These are phyloP conservation scores for Venturia effusa DNA, from an alignment of 2,329 filamentous ascomycete genomes.

Conservation along the genomic window DNA sequence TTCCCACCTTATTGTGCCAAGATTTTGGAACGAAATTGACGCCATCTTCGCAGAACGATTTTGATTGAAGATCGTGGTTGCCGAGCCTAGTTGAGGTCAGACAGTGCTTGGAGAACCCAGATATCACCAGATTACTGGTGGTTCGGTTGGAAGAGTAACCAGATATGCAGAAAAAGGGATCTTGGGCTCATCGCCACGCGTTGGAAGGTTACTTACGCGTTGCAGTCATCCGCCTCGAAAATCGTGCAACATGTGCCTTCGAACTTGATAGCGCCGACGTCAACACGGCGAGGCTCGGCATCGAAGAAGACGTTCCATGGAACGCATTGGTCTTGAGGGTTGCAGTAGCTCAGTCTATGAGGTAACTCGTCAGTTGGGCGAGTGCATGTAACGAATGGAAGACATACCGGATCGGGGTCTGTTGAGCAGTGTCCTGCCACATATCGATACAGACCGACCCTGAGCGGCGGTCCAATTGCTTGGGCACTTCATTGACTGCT, in stretches of 20 bases:
- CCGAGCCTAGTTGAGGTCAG: neutral
- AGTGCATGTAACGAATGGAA: neutral
- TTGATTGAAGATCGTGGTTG: neutral
- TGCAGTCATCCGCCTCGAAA: neutral
- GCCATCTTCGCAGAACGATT: neutral
- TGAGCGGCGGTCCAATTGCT: neutral
- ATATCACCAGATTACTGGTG: too few relatives aligned
- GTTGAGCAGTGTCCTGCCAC: neutral
- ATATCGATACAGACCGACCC: neutral
- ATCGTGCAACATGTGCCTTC: neutral
- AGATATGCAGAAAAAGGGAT: too few relatives aligned
- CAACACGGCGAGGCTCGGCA: neutral
- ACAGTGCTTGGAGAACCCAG: too few relatives aligned
- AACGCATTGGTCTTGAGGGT: neutral
- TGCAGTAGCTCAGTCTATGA: neutral
- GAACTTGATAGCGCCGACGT: neutral
- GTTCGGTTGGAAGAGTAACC: too few relatives aligned
- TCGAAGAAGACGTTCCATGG: neutral
- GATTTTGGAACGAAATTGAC: neutral
- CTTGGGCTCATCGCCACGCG: too few relatives aligned
- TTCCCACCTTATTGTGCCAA: neutral
- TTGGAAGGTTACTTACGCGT: neutral
- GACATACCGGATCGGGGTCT: neutral
- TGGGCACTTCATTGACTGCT: neutral
- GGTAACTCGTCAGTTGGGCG: neutral